Percentiles rank a stretch among this genome's conserved stretches.
Conservation (phyloP, 2,329 filamentous ascomycete species). For the Ophiosphaerella korrae region DNA sequence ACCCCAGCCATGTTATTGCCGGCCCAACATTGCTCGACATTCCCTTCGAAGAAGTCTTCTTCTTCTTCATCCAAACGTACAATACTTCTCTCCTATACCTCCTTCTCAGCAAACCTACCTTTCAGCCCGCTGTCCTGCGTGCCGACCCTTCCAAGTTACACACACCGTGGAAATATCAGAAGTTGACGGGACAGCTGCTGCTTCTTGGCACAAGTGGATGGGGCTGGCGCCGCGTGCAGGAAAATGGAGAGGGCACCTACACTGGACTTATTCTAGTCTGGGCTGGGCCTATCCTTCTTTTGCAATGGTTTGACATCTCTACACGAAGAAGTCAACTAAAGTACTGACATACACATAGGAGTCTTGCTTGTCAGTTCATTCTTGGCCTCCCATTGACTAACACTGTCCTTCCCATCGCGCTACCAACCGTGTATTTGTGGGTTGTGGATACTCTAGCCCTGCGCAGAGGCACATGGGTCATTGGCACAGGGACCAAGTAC, state of each 20-base stretch:
- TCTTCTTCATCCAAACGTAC: conserved; percentile 78
- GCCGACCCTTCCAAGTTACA: conserved; percentile 41
- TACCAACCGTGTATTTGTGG: conserved; percentile 74
- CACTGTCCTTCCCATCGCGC: conserved; percentile 62
- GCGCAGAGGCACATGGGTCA: conserved; percentile 72
- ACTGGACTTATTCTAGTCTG: conserved; percentile 72
- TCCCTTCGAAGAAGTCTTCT: conserved; percentile 74
- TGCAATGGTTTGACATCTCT: conserved; percentile 61
- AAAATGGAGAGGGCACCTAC: conserved; percentile 63
- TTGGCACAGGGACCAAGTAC: conserved; percentile 70
- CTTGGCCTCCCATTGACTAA: conserved; percentile 63
- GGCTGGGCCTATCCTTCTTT: conserved; percentile 68
- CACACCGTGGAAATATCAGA: conserved; percentile 46
- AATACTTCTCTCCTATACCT: conserved; percentile 72
- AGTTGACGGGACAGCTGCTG: conserved; percentile 56
- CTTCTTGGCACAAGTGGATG: conserved; percentile 53
- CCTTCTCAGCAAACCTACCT: conserved; percentile 66
- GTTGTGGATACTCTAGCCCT: conserved; percentile 72
- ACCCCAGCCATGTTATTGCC: conserved; percentile 67
- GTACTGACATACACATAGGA: conserved; percentile 46
- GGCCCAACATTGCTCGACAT: conserved; percentile 68
- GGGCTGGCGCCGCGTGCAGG: conserved; percentile 54
- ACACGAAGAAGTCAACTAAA: neutral
- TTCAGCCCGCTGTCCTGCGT: conserved; percentile 61
- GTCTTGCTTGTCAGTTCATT: conserved; percentile 67